Percentiles rank a stretch among this genome's conserved stretches.
phyloP scores from a whole-genome alignment of 768 basidiomycete species.

The Rhodotorula graminis region DNA sequence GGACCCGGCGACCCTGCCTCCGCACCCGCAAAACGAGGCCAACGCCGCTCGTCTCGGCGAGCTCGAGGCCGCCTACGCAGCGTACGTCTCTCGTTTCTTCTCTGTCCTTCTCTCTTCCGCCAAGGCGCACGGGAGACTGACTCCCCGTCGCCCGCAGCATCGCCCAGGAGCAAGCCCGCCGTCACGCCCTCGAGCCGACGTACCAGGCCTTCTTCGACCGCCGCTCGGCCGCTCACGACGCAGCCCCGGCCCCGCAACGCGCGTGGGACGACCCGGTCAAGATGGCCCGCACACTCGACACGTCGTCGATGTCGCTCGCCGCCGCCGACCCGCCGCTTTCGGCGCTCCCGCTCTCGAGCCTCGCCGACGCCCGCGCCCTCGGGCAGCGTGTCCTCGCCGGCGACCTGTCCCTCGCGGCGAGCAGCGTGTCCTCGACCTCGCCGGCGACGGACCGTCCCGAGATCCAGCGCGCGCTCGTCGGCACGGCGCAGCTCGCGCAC shows the following conservation, averaged over 20 bases:
- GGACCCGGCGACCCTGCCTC: slow-evolving; percentile 15
- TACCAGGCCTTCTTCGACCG: slow-evolving; percentile 14
- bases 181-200: slow-evolving; percentile 4
- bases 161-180: slow-evolving; percentile 8
- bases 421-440: too few species aligned
- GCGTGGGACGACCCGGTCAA: too few species aligned
- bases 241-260: background rate
- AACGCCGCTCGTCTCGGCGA: slow-evolving; percentile 21
- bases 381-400: too few species aligned
- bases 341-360: too few species aligned
- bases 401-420: too few species aligned
- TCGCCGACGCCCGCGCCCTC: too few species aligned
- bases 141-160: background rate
- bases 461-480: too few species aligned
- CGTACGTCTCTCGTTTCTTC: slow-evolving; percentile 5
- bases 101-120: background rate
- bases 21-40: slow-evolving; percentile 33
- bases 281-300: background rate
- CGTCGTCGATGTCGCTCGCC: too few species aligned
- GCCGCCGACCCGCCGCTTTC: too few species aligned
- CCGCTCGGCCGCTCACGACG: background rate
- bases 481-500: slow-evolving; percentile 12
- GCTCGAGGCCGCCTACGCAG: slow-evolving; percentile 18
- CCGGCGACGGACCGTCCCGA: background rate
- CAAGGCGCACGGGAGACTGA: background rate